Percentiles rank a stretch among this genome's conserved stretches.
Evolutionary conservation across 1,284 basidiomycete species (phyloP).

Genomic region (Mycena citricolor): DNA sequence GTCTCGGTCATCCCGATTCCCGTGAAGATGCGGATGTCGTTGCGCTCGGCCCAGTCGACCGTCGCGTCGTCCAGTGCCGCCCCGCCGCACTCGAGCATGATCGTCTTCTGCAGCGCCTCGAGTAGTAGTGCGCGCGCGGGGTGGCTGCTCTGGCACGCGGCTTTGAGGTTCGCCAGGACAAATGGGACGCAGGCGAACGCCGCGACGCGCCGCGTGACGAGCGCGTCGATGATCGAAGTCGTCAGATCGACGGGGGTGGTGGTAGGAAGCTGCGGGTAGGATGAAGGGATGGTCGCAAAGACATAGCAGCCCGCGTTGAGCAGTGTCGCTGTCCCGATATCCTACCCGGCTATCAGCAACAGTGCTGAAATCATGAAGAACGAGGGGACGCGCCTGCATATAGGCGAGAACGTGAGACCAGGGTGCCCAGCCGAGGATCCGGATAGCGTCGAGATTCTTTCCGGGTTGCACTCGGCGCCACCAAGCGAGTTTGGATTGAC

Average conservation of each 20-base stretch:
- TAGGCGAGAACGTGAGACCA: slow-evolving; percentile 18
- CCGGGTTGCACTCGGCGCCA: slow-evolving; percentile 31
- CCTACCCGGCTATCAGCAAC: no score
- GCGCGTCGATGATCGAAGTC: slow-evolving; percentile 5
- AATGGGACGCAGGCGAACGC: slow-evolving; percentile 32
- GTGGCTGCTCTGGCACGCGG: slow-evolving; percentile 13
- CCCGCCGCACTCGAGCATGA: slow-evolving; percentile 32
- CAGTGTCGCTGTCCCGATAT: slow-evolving; percentile 32
- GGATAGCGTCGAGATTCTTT: slow-evolving; percentile 27
- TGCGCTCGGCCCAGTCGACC: slow-evolving; percentile 30
- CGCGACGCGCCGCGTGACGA: slow-evolving; percentile 19
- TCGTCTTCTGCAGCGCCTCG: slow-evolving; percentile 27
- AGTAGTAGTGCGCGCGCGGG: slow-evolving; percentile 16
- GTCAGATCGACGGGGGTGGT: slow-evolving; percentile 5
- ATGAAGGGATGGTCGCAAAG: slow-evolving; percentile 32
- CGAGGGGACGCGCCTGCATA: slow-evolving; percentile 6
- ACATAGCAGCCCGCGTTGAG: slow-evolving; percentile 34
- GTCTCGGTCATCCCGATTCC: slow-evolving; percentile 39
- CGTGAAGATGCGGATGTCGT: slow-evolving; percentile 29
- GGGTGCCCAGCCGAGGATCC: slow-evolving; percentile 34
- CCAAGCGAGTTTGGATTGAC: slow-evolving; percentile 29
- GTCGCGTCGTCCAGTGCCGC: slow-evolving; percentile 29
- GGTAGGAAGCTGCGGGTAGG: slow-evolving; percentile 24
- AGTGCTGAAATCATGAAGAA: neutral
- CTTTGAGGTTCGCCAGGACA: slow-evolving; percentile 30